Percentiles rank a stretch among this genome's conserved stretches.
phyloP scores from a whole-genome alignment of 2,329 filamentous ascomycete genomes.

The Myriosclerotinia scirpicola region DNA sequence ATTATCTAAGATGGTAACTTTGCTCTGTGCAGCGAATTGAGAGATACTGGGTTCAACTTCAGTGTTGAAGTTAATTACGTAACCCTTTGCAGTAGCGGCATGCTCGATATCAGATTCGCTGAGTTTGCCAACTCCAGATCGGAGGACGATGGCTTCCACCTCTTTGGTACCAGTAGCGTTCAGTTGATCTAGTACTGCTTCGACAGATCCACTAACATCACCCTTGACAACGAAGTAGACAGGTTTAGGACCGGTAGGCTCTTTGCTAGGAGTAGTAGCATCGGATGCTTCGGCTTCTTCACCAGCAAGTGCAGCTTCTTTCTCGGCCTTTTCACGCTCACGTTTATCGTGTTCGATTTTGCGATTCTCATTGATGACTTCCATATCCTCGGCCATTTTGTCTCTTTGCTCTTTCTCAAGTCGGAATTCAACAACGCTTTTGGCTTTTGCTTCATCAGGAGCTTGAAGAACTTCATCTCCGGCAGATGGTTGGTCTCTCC shows the following conservation, averaged over 20 bases:
- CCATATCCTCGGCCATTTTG: constrained; percentile 65
- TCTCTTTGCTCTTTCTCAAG: constrained; percentile 68
- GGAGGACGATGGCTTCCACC: constrained; percentile 73
- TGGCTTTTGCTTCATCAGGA: constrained; percentile 72
- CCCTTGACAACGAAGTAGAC: constrained; percentile 87
- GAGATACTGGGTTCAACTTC: constrained; percentile 65
- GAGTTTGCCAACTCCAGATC: constrained; percentile 74
- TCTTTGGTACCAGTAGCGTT: constrained; percentile 81
- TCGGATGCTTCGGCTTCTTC: constrained; percentile 40
- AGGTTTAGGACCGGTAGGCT: constrained; percentile 48
- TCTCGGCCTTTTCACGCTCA: constrained; percentile 59
- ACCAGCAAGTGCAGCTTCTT: constrained; percentile 44
- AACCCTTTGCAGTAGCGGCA: constrained; percentile 71
- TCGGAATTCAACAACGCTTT: constrained; percentile 74
- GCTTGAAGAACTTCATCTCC: constrained; percentile 88
- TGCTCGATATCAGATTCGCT: constrained; percentile 87
- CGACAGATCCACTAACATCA: constrained; percentile 90
- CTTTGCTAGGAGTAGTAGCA: constrained; percentile 24
- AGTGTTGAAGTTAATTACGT: constrained; percentile 86
- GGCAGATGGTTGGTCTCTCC: constrained; percentile 81
- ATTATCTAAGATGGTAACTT: constrained; percentile 78
- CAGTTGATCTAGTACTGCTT: constrained; percentile 80
- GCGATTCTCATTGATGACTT: constrained; percentile 72
- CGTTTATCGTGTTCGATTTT: constrained; percentile 57
- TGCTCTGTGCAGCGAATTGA: constrained; percentile 65